phyloP scores from a whole-genome alignment of 164 flowering plant species.

The Sextonia rubra region DNA sequence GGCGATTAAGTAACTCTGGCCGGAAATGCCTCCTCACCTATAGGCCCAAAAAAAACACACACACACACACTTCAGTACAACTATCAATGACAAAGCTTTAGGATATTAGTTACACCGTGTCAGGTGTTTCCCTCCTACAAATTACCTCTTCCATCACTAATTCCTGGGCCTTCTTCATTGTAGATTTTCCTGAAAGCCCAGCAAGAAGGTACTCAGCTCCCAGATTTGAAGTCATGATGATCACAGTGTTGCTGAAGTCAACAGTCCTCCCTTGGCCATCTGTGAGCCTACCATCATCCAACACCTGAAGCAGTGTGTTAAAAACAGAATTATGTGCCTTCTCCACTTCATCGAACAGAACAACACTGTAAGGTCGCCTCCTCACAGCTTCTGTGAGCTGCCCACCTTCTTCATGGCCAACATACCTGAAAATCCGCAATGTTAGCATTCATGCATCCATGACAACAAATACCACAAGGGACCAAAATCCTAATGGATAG shows the following conservation, averaged over 20 bases:
- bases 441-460: not conserved
- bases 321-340: constrained; percentile 81
- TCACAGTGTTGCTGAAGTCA: constrained; percentile 77
- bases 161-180: constrained; percentile 71
- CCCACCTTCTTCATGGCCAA: constrained; percentile 98
- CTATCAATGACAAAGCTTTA: not conserved
- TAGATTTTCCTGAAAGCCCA: constrained; percentile 56
- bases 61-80: not conserved
- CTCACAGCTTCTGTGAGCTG: constrained; percentile 93
- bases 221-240: constrained; percentile 92
- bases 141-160: constrained; percentile 66
- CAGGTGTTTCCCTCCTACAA: not conserved
- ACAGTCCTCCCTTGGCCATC: constrained; percentile 96
- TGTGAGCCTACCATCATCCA: constrained; percentile 92
- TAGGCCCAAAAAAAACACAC: not conserved
- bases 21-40: constrained; percentile 77
- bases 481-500: not conserved
- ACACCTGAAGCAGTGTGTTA: constrained; percentile 81
- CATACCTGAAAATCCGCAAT: constrained; percentile 41
- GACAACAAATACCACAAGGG: not conserved
- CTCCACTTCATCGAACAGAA: constrained; percentile 87
- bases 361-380: constrained; percentile 78
- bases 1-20: constrained; percentile 78
- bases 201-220: constrained; percentile 82
- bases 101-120: not conserved